A percentile compares a stretch with the other conserved stretches of the same genome.
Conservation (phyloP, 164 flowering plant species). For the Buxus sempervirens region DNA sequence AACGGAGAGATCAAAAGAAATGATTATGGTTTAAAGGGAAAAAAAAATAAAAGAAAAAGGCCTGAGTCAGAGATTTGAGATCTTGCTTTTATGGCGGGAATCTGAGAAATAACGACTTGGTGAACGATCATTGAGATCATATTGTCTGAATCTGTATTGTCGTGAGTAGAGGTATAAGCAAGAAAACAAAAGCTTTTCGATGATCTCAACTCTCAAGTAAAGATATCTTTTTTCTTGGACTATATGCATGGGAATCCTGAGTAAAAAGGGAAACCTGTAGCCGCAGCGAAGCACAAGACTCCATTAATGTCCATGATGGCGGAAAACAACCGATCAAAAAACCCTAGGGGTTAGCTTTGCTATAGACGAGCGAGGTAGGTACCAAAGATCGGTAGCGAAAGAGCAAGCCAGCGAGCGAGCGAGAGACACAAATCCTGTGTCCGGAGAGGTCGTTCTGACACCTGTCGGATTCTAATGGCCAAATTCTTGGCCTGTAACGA, state of each 20-base stretch:
- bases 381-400: background rate
- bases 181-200: background rate
- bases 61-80: background rate
- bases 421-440: background rate
- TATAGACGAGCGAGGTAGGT: background rate
- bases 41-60: no score
- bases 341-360: conserved; percentile 1
- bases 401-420: no score
- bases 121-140: background rate
- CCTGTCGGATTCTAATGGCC: background rate
- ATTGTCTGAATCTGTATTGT: background rate
- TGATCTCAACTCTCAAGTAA: background rate
- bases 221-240: background rate
- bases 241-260: background rate
- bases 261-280: background rate
- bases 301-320: conserved; percentile 4
- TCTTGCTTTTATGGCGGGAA: background rate
- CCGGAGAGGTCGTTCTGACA: background rate
- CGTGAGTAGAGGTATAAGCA: no score
- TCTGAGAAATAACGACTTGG: no score
- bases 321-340: conserved; percentile 11
- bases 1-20: background rate
- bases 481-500: conserved; percentile 1
- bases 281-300: background rate
- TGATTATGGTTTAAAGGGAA: background rate